A percentile compares a stretch with the other conserved stretches of the same genome.
These are phyloP conservation scores for Tetradesmus lagerheimii DNA, from an alignment of 139 green algal species.

Conservation along the genomic window DNA sequence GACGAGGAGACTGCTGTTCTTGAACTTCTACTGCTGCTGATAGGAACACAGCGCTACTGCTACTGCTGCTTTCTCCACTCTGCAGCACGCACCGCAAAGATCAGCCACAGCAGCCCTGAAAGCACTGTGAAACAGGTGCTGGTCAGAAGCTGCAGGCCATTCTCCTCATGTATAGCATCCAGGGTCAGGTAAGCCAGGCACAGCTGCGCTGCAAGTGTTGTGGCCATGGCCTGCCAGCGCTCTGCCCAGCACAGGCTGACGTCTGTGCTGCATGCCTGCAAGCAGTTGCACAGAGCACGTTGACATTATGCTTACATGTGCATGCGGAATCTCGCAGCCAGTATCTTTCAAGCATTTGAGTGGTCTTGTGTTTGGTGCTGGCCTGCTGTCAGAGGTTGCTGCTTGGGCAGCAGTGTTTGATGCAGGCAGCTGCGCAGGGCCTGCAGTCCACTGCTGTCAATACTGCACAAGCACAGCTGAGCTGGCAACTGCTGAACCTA, in stretches of 20 bases:
- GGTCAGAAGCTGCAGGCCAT: conserved; percentile 8
- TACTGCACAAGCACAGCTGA: background rate
- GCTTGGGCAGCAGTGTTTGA: background rate
- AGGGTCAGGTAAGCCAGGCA: background rate
- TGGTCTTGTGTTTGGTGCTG: background rate
- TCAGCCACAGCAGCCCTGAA: conserved; percentile 6
- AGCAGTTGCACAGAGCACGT: background rate
- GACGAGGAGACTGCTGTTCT: background rate
- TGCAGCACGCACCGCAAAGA: conserved; percentile 5
- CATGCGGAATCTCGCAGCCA: no score
- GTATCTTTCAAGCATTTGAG: no score
- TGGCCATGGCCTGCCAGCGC: background rate
- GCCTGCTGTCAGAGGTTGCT: background rate
- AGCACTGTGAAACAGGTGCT: background rate
- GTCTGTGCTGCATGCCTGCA: background rate
- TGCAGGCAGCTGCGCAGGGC: background rate
- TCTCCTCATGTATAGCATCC: conserved; percentile 23
- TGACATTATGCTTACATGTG: no score
- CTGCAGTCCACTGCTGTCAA: background rate
- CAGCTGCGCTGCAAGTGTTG: conserved; percentile 20
- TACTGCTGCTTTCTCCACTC: background rate
- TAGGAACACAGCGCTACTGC: background rate
- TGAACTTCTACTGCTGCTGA: no score
- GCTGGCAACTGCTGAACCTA: background rate
- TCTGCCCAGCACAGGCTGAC: conserved; percentile 1